phyloP scores from a whole-genome alignment of 768 basidiomycete genomes.

The Amanita thiersii region DNA sequence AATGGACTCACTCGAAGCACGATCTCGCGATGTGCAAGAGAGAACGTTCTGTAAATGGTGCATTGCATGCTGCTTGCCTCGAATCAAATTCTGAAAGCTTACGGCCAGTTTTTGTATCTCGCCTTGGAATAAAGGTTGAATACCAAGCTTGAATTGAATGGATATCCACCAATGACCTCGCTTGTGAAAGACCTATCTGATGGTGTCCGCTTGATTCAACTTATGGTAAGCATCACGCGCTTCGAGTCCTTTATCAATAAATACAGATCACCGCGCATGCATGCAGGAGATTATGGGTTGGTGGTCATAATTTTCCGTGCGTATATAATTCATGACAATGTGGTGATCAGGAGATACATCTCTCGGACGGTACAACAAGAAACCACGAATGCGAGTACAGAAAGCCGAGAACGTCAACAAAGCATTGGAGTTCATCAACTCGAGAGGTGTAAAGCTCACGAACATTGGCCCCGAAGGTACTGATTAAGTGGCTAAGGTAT shows the following conservation, averaged over 20 bases:
- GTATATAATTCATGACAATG: constrained; percentile 1
- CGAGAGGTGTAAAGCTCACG: constrained; percentile 89
- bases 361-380: constrained; percentile 91
- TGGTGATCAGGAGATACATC: constrained; percentile 63
- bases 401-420: constrained; percentile 98
- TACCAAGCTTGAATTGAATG: constrained; percentile 82
- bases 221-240: constrained; percentile 57
- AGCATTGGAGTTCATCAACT: constrained; percentile 92
- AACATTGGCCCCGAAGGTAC: constrained; percentile 96
- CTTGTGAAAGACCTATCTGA: constrained; percentile 89
- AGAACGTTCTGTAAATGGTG: constrained; percentile 92
- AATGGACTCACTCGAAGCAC: constrained; percentile 56
- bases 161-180: constrained; percentile 82
- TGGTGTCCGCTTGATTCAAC: constrained; percentile 90
- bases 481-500: not conserved
- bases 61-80: constrained; percentile 4
- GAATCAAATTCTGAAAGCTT: constrained; percentile 2
- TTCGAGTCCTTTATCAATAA: not conserved
- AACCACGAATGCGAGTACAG: constrained; percentile 87
- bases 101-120: constrained; percentile 4
- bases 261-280: not conserved
- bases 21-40: constrained; percentile 61
- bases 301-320: constrained; percentile 8
- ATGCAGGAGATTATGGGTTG: constrained; percentile 93
- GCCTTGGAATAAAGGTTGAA: constrained; percentile 63